Conservation (phyloP, 305 asterid genomes). For the Solanum chacoense region DNA sequence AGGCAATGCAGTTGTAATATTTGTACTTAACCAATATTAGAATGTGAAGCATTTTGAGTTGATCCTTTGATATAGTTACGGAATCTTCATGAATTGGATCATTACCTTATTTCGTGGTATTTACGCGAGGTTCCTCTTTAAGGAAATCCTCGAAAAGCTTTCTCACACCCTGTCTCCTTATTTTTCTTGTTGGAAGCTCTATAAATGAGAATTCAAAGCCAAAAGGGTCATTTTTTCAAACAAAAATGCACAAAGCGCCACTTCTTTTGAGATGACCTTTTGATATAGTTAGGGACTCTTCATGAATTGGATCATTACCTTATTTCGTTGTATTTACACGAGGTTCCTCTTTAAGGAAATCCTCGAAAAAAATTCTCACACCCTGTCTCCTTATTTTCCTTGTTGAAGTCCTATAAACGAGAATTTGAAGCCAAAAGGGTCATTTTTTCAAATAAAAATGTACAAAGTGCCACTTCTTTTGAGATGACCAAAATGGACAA, state of each 20-base stretch:
- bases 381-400: background rate
- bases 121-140: background rate
- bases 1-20: background rate
- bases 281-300: background rate
- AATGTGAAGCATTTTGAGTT: background rate
- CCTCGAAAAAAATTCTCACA: background rate
- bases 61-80: background rate
- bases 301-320: background rate
- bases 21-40: background rate
- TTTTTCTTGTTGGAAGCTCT: too few species aligned
- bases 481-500: too few species aligned
- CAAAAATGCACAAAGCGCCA: too few species aligned
- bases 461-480: too few species aligned
- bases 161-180: background rate
- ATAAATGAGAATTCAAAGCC: too few species aligned
- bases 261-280: too few species aligned
- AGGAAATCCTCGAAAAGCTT: background rate
- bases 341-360: background rate
- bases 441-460: background rate
- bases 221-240: too few species aligned
- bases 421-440: background rate
- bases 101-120: background rate
- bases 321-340: background rate
- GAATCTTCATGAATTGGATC: background rate
- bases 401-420: too few species aligned